Base-by-base conservation (phyloP, 148 eudicot genomes). In the Fagopyrum esculentum region DNA sequence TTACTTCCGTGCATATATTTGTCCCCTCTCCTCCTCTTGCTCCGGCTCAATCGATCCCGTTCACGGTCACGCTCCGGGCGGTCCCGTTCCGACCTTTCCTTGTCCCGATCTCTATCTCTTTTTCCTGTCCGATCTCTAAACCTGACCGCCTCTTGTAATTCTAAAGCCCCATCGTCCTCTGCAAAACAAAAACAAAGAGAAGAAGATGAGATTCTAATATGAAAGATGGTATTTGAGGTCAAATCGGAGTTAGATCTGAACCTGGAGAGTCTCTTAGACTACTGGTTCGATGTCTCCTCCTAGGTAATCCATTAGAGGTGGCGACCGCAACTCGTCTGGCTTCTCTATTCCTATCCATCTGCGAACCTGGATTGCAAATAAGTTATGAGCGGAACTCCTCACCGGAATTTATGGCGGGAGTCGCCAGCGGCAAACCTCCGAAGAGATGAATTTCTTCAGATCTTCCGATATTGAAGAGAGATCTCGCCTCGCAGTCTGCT, bases 281-380 rank as follows among this genome's bases (percentile, higher is more conserved):
- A 74, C 76, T 86, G 16, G 83, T 89, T 71, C 94, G 66, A 47
- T 85, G 93, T 45, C 92, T 63, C 15, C 98, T 77, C 48, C 92
- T 79, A 0, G 87, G 78, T 19, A 90, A 80, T 6, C 96, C 93
- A 73, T 91, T 91, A 1, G 87, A 61, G 15, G 82, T 75, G 3
- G 82, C 74, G 77, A 85, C 82, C 29, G 78, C 81, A 51, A 85
- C 86, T 75, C 90, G 82, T 47, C 97, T 81, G 3, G 85, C 88
- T 70, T 93, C 98, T 82, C 97, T 84, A 60, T 83, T 91, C 74
- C 96, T 84, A 74, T 93, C 98, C 98, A 93, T 93, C 13, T 5
- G 45, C 16, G 4, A 66, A 35, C 45, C 71, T 71, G 35, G 52
- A 35, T 35, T 71, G 17, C 15, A 71, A 49, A 46, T 46, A 26